Percentiles rank a stretch among this genome's conserved stretches.
phyloP scores from a whole-genome alignment of 108 stramenopile species.

The Cylindrotheca closterium region DNA sequence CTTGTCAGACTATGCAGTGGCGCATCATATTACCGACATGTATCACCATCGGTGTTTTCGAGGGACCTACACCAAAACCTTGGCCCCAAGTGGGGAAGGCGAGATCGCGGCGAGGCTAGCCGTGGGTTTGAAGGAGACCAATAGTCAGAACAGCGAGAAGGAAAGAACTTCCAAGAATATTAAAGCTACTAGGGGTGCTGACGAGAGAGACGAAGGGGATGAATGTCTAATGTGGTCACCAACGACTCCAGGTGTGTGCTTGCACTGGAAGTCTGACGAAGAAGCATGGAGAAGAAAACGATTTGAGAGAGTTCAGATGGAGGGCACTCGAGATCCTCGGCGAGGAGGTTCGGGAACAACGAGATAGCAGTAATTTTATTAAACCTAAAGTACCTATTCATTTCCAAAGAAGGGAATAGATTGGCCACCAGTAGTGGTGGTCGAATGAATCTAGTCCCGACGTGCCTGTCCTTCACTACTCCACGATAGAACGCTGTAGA shows the following conservation, averaged over 20 bases:
- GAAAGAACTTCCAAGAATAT: not conserved
- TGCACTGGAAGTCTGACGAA: constrained; percentile 15
- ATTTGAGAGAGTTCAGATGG: constrained; percentile 16
- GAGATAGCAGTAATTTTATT: too few species aligned
- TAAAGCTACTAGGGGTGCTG: not conserved
- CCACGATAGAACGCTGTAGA: too few species aligned
- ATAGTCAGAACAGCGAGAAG: not conserved
- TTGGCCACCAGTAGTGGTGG: too few species aligned
- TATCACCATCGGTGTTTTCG: constrained; percentile 18
- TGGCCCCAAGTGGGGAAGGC: constrained; percentile 7
- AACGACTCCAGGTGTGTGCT: constrained; percentile 11
- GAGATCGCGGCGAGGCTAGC: constrained; percentile 9
- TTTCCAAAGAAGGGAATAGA: too few species aligned
- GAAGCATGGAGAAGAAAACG: constrained; percentile 14
- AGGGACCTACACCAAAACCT: constrained; percentile 14
- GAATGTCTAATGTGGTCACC: constrained; percentile 16
- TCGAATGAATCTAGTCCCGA: too few species aligned
- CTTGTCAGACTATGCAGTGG: constrained; percentile 4
- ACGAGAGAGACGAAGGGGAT: not conserved
- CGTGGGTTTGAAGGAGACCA: not conserved
- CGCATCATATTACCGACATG: constrained; percentile 21
- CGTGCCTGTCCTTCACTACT: too few species aligned
- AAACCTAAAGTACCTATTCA: too few species aligned
- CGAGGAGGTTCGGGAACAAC: constrained; percentile 9
- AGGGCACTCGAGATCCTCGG: constrained; percentile 13